Percentiles rank a stretch among this genome's conserved stretches.
Evolutionary conservation across 345 rosid species (phyloP).

Genomic region (Salix udensis): DNA sequence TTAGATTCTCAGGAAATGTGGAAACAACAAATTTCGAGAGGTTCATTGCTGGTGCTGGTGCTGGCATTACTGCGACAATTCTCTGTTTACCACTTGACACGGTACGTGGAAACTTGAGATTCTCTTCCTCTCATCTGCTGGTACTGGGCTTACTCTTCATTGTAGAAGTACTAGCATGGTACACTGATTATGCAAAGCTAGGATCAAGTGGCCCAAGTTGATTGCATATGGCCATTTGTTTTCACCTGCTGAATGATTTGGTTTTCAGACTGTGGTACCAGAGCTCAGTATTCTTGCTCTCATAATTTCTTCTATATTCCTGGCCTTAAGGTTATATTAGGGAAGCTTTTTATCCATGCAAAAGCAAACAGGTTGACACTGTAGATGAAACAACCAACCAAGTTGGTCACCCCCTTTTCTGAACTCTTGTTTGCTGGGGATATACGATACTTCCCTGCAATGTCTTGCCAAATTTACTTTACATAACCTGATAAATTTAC

Average conservation of each 20-base stretch:
- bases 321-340: too few species aligned
- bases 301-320: too few species aligned
- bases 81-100: conserved; percentile 76
- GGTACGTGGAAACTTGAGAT: conserved; percentile 32
- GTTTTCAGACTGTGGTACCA: not conserved
- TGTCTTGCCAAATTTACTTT: not conserved
- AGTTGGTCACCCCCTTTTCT: too few species aligned
- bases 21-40: conserved; percentile 67
- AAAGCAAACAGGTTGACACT: too few species aligned
- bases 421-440: too few species aligned
- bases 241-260: not conserved
- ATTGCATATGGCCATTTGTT: not conserved
- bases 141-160: not conserved
- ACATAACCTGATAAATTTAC: not conserved
- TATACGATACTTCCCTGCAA: not conserved
- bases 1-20: conserved; percentile 48
- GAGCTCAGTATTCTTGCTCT: not conserved
- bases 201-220: not conserved
- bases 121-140: not conserved
- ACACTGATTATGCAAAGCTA: not conserved
- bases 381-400: too few species aligned
- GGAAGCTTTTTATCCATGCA: too few species aligned
- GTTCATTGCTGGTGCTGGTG: conserved; percentile 74
- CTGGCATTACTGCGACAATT: conserved; percentile 64
- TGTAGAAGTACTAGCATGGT: not conserved